These are phyloP conservation scores for Parascedosporium putredinis DNA, from an alignment of 2,329 filamentous ascomycete species.

Conservation along the genomic window DNA sequence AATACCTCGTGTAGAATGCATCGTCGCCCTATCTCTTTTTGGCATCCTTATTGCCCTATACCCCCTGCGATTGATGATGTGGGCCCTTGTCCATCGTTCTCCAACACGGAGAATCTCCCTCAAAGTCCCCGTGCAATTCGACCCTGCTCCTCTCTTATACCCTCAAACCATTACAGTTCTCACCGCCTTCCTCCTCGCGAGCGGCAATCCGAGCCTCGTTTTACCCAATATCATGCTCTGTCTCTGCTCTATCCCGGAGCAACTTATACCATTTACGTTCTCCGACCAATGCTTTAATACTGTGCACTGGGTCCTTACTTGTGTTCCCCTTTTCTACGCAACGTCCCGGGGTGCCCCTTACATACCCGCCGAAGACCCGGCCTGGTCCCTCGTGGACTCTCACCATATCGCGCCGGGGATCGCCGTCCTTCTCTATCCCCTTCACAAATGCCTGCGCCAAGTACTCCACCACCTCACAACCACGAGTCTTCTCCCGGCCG, in stretches of 20 bases:
- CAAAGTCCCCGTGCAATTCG: constrained; percentile 64
- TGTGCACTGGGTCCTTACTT: constrained; percentile 71
- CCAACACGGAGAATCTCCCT: constrained; percentile 31
- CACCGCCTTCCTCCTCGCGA: constrained; percentile 63
- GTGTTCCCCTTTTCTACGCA: constrained; percentile 48
- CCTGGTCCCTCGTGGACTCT: constrained; percentile 3
- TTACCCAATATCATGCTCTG: constrained; percentile 75
- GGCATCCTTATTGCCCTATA: constrained; percentile 39
- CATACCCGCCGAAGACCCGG: neutral
- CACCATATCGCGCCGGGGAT: constrained; percentile 41
- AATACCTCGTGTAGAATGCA: constrained; percentile 32
- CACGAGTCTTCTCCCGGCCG: constrained; percentile 76
- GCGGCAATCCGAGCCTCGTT: constrained; percentile 48
- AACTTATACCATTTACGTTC: constrained; percentile 57
- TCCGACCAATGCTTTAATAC: constrained; percentile 47
- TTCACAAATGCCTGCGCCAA: constrained; percentile 68
- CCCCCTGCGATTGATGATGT: constrained; percentile 45
- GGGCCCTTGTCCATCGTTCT: constrained; percentile 31
- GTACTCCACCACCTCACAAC: constrained; percentile 74
- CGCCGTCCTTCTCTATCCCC: constrained; percentile 61
- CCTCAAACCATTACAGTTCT: constrained; percentile 67
- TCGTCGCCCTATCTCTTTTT: constrained; percentile 24
- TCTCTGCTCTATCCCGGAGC: constrained; percentile 63
- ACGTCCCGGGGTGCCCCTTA: constrained; percentile 6
- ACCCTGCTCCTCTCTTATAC: constrained; percentile 85